Conservation (phyloP, 1,284 basidiomycete species). For the Puccinia triticina region DNA sequence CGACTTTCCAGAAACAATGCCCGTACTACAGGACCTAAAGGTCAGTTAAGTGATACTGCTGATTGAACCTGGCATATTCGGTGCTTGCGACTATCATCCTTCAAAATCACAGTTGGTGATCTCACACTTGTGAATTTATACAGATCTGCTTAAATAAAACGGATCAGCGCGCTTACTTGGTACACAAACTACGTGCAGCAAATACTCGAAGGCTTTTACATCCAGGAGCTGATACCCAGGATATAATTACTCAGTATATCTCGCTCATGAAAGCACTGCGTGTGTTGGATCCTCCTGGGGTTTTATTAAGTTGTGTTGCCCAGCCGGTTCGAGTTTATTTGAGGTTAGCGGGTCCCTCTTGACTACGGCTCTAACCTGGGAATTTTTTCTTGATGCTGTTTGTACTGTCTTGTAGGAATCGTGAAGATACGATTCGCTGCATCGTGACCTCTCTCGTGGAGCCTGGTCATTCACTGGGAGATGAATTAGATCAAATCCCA, state of each 20-base stretch:
- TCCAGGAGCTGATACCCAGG: constrained; percentile 91
- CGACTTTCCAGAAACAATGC: constrained; percentile 82
- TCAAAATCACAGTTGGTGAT: background rate
- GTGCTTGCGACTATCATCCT: constrained; percentile 59
- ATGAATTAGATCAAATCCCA: constrained; percentile 59
- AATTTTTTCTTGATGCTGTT: background rate
- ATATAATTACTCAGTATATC: constrained; percentile 91
- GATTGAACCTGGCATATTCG: constrained; percentile 54
- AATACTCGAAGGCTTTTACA: constrained; percentile 82
- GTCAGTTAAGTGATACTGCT: constrained; percentile 62
- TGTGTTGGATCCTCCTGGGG: constrained; percentile 86
- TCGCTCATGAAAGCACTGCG: constrained; percentile 88
- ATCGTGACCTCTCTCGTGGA: constrained; percentile 89
- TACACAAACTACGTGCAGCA: constrained; percentile 71
- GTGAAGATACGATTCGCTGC: constrained; percentile 85
- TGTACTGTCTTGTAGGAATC: constrained; percentile 65
- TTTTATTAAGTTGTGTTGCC: constrained; percentile 85
- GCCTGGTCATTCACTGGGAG: constrained; percentile 74
- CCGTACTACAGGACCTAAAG: constrained; percentile 84
- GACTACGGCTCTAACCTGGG: background rate
- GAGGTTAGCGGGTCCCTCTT: constrained; percentile 64
- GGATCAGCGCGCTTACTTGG: constrained; percentile 73
- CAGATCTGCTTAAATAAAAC: constrained; percentile 77
- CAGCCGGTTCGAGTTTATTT: constrained; percentile 85
- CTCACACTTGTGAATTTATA: background rate